Conservation (phyloP, 331 rosid genomes). For the Acacia pycnantha region DNA sequence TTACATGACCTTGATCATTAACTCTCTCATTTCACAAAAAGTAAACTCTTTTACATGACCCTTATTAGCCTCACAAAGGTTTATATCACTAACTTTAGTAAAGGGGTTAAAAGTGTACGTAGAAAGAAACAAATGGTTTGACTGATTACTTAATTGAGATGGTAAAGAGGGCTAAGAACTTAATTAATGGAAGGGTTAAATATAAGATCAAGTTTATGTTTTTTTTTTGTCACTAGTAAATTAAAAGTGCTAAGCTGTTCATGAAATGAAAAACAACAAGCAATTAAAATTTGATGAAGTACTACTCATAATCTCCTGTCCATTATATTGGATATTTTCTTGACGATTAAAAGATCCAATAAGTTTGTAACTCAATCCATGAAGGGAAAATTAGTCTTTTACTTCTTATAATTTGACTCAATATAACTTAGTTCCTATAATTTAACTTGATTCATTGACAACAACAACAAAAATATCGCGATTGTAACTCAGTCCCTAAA, state of each 20-base stretch:
- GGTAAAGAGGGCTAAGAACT: neutral
- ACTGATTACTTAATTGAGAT: neutral
- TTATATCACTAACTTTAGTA: neutral
- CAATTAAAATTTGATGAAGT: neutral
- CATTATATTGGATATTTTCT: neutral
- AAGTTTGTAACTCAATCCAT: too few relatives aligned
- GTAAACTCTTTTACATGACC: neutral
- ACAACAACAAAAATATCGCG: too few relatives aligned
- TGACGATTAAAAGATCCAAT: neutral
- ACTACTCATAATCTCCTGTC: neutral
- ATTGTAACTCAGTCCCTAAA: too few relatives aligned
- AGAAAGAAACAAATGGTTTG: neutral
- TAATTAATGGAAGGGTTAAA: too few relatives aligned
- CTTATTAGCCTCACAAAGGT: neutral
- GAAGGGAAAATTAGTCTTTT: too few relatives aligned
- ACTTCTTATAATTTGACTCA: too few relatives aligned
- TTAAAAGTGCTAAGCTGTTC: neutral
- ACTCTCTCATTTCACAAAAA: neutral
- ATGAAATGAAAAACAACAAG: neutral
- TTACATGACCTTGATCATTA: neutral
- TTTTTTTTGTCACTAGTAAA: neutral
- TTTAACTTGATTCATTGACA: too few relatives aligned
- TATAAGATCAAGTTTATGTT: neutral
- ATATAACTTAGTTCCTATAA: too few relatives aligned
- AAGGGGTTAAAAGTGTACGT: neutral